Base-by-base conservation (phyloP, 345 rosid genomes). In the Linum usitatissimum region DNA sequence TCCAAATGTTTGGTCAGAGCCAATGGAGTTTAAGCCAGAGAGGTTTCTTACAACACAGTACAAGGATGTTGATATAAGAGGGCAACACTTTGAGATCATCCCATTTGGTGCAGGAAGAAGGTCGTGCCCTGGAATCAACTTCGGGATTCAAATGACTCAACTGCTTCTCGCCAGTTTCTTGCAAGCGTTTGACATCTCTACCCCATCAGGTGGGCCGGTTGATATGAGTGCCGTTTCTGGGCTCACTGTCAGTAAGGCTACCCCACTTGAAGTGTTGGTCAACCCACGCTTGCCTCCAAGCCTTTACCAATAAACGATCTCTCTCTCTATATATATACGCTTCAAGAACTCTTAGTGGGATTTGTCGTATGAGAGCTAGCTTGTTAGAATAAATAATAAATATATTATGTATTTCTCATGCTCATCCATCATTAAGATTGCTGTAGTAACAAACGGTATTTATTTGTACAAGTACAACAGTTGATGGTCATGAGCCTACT, bases 1-100 rank as follows among this genome's bases (percentile, higher is more conserved):
- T 21, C 71, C 71, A 9, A 19, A 40, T 5, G 62, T 68, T 0
- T 68, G 71, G 71, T 6, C 61, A 6, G 30, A 68, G 6, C 66
- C 71, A 12, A 6, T n/a, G n/a, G 66, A 62, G 30, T 68, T 68
- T 49, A 30, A 61, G 59, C 70, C 70, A 23, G 70, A 67, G 39
- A 60, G 70, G 20, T 67, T 67, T 20, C 60, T 60, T 0, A 34
- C 36, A 4, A 18, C 61, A 9, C 61, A 5, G 10, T 9, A 61
- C 15, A 68, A 68, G 48, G 54, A 68, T 18, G 34, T 61, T 40
- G 72, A 68, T 51, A 31, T 63, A 34, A 68, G n/a, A 18, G 72
- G 67, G 19, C 62, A 63, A 49, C 5, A 59, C 48, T 59, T 30
- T 14, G 49, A 59, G 48, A 1, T 59, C 10, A 15, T 59, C 20